Percentiles rank a stretch among this genome's conserved stretches.
These are phyloP conservation scores for Ocimum tenuiflorum DNA, from an alignment of 257 asterid species.

Conservation along the genomic window DNA sequence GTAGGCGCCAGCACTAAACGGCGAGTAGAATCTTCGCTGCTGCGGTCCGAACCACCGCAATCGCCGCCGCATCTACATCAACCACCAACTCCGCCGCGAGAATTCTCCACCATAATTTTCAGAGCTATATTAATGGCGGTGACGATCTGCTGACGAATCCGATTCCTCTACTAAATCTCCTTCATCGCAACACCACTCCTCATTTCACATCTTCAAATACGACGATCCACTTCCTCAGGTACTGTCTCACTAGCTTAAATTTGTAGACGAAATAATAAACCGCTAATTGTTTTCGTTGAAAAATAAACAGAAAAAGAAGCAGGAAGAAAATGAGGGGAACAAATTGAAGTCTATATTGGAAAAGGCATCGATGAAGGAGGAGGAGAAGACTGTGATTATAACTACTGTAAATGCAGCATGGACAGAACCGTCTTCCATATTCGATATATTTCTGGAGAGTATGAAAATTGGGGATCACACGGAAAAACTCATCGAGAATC, in stretches of 20 bases:
- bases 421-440: slow-evolving; percentile 25
- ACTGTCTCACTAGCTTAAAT: too few species aligned
- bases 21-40: not conserved
- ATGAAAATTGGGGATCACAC: slow-evolving; percentile 26
- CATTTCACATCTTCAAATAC: slow-evolving; percentile 3
- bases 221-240: not conserved
- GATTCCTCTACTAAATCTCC: slow-evolving; percentile 11
- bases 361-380: slow-evolving; percentile 28
- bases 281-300: too few species aligned
- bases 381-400: slow-evolving; percentile 25
- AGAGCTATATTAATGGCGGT: slow-evolving; percentile 4
- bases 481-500: slow-evolving; percentile 17
- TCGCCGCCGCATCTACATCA: not conserved
- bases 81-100: slow-evolving; percentile 8
- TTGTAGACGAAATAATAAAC: too few species aligned
- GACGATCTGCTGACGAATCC: slow-evolving; percentile 15
- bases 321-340: not conserved
- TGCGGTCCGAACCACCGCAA: not conserved
- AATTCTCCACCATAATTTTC: not conserved
- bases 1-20: slow-evolving; percentile 4
- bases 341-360: slow-evolving; percentile 15
- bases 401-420: slow-evolving; percentile 32
- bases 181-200: not conserved
- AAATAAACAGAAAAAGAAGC: not conserved
- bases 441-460: slow-evolving; percentile 33